Percentiles rank a stretch among this genome's conserved stretches.
Conservation (phyloP, 1,284 basidiomycete species). For the Ustilago lituana region DNA sequence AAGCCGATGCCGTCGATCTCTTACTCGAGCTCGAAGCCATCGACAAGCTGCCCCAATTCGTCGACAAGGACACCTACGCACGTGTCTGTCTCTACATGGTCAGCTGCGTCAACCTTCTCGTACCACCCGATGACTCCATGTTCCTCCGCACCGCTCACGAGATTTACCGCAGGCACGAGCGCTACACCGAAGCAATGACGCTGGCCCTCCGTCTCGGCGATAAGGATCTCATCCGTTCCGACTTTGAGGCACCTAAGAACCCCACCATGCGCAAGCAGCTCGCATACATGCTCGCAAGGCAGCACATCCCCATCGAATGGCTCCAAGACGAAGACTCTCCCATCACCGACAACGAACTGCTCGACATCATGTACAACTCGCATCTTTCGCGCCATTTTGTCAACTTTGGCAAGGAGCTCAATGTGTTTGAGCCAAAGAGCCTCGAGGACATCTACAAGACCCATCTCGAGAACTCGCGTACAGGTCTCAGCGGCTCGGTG, state of each 20-base stretch:
- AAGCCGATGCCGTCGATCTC: slow-evolving; percentile 97
- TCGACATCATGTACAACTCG: slow-evolving; percentile 80
- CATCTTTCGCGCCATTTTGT: slow-evolving; percentile 77
- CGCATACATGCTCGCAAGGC: slow-evolving; percentile 89
- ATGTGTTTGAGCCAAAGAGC: slow-evolving; percentile 86
- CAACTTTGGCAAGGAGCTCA: slow-evolving; percentile 93
- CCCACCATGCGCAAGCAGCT: slow-evolving; percentile 88
- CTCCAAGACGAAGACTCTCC: slow-evolving; percentile 73
- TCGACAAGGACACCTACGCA: slow-evolving; percentile 80
- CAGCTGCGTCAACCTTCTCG: slow-evolving; percentile 86
- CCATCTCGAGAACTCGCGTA: slow-evolving; percentile 80
- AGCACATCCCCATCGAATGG: slow-evolving; percentile 92
- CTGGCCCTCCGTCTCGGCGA: slow-evolving; percentile 88
- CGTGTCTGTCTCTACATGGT: slow-evolving; percentile 99
- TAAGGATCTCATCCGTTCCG: slow-evolving; percentile 74
- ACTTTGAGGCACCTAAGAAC: slow-evolving; percentile 65
- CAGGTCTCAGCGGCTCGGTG: slow-evolving; percentile 71
- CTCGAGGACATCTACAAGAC: slow-evolving; percentile 98
- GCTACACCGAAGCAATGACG: slow-evolving; percentile 89
- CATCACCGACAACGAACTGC: slow-evolving; percentile 71
- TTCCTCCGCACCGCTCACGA: slow-evolving; percentile 90
- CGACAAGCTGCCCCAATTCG: slow-evolving; percentile 69
- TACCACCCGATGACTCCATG: slow-evolving; percentile 89
- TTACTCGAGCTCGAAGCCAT: slow-evolving; percentile 94
- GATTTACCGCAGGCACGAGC: slow-evolving; percentile 87